Percentiles rank a stretch among this genome's conserved stretches.
Conservation (phyloP, 2,329 filamentous ascomycete genomes). For the Apiospora aurea region DNA sequence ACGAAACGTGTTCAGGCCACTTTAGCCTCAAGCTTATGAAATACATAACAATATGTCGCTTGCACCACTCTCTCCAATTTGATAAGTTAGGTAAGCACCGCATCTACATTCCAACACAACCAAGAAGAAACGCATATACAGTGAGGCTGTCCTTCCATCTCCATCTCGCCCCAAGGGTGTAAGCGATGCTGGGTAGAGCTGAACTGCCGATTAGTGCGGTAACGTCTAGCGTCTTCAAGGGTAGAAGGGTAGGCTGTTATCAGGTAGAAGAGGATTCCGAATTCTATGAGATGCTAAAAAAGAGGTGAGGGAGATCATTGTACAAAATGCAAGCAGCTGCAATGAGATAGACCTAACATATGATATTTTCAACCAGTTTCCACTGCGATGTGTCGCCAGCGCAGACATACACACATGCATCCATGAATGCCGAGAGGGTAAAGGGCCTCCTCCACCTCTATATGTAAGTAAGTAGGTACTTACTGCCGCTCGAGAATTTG, state of each 20-base stretch:
- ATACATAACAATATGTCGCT: no score
- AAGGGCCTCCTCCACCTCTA: neutral
- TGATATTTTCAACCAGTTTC: no score
- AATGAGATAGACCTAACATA: no score
- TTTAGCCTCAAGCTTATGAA: slow-evolving; percentile 6
- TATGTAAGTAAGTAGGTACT: neutral
- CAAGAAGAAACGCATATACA: neutral
- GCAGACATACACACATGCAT: neutral
- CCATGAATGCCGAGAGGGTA: neutral
- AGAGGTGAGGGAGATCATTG: no score
- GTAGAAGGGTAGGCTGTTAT: neutral
- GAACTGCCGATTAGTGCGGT: neutral
- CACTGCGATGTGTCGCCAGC: no score
- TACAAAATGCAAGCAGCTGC: no score
- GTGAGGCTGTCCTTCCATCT: neutral
- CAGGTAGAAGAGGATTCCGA: neutral
- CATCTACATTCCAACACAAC: neutral
- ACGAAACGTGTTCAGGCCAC: slow-evolving; percentile 18
- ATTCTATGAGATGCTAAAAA: no score
- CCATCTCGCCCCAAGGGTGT: neutral
- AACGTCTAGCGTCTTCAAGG: neutral
- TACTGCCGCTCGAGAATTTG: neutral
- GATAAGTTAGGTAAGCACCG: neutral
- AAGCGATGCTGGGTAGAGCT: neutral
- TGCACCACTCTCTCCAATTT: no score